Percentiles rank a stretch among this genome's conserved stretches.
These are phyloP conservation scores for Trifolium fragiferum DNA, from an alignment of 306 rosid species.

Conservation along the genomic window DNA sequence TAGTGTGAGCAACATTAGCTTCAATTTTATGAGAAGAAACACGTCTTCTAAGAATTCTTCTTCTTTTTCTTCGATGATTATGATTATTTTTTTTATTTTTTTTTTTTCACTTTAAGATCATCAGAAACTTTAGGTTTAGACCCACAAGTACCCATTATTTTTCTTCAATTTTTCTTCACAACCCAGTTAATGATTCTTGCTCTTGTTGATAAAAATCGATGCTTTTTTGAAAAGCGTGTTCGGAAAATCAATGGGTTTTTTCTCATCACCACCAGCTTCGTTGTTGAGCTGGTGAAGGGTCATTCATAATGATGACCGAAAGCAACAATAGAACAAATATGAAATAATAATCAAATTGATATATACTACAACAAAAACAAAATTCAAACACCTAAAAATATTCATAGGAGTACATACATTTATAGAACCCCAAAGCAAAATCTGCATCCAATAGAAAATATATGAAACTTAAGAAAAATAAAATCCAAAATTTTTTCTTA, in stretches of 20 bases:
- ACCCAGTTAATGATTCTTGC: constrained; percentile 28
- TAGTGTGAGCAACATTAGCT: constrained; percentile 45
- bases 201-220: constrained; percentile 7
- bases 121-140: constrained; percentile 68
- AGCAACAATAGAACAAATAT: no score
- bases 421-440: no score
- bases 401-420: no score
- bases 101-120: constrained; percentile 46
- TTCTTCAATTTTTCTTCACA: no score
- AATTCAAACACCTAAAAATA: no score
- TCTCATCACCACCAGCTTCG: constrained; percentile 3
- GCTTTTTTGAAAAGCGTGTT: constrained; percentile 35
- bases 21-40: constrained; percentile 62
- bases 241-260: background rate
- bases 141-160: constrained; percentile 73
- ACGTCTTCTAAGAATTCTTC: constrained; percentile 59
- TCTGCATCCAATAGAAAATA: no score
- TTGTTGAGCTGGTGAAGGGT: constrained; percentile 40
- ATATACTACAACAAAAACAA: no score
- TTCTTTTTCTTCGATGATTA: constrained; percentile 49
- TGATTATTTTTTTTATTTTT: constrained; percentile 2
- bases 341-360: no score
- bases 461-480: no score
- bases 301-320: constrained; percentile 18
- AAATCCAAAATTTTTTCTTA: no score